Evolutionary conservation across 352 stramenopile genomes (phyloP).

Genomic region (Pythium aquatile): DNA sequence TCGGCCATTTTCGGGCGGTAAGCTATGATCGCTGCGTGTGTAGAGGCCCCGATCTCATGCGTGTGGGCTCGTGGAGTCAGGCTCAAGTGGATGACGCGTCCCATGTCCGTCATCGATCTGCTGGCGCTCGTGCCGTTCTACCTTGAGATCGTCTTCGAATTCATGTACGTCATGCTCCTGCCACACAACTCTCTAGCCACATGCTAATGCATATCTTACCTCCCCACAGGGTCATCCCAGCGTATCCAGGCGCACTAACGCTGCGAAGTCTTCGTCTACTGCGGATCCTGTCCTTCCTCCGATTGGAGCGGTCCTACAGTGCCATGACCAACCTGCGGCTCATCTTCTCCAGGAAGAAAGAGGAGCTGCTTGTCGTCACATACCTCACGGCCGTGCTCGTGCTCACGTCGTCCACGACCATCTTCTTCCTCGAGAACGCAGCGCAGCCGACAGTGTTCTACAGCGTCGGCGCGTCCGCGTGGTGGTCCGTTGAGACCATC

Average conservation of each 20-base stretch:
- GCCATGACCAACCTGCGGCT: conserved; percentile 75
- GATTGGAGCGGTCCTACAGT: conserved; percentile 75
- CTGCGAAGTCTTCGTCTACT: conserved; percentile 70
- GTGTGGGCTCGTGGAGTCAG: conserved; percentile 20
- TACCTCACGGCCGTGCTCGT: conserved; percentile 81
- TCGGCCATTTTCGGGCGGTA: conserved; percentile 55
- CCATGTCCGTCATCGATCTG: conserved; percentile 82
- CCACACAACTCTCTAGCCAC: conserved; percentile 3
- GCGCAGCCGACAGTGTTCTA: conserved; percentile 76
- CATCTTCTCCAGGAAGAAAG: conserved; percentile 71
- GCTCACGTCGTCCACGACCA: conserved; percentile 76
- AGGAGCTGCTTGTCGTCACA: conserved; percentile 76
- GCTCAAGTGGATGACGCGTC: conserved; percentile 73
- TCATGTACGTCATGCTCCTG: conserved; percentile 38
- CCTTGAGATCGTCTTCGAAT: conserved; percentile 67
- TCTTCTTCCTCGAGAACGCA: conserved; percentile 81
- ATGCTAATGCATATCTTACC: neutral
- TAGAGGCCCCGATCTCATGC: no score
- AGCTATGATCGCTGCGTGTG: no score
- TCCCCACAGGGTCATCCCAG: conserved; percentile 32
- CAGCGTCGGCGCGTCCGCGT: conserved; percentile 68
- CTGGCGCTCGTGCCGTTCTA: conserved; percentile 78
- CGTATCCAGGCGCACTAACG: conserved; percentile 58
- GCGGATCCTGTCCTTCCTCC: conserved; percentile 79
- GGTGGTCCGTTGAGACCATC: conserved; percentile 83